phyloP scores from a whole-genome alignment of 1,284 basidiomycete genomes.

The Trichosporon sp. region DNA sequence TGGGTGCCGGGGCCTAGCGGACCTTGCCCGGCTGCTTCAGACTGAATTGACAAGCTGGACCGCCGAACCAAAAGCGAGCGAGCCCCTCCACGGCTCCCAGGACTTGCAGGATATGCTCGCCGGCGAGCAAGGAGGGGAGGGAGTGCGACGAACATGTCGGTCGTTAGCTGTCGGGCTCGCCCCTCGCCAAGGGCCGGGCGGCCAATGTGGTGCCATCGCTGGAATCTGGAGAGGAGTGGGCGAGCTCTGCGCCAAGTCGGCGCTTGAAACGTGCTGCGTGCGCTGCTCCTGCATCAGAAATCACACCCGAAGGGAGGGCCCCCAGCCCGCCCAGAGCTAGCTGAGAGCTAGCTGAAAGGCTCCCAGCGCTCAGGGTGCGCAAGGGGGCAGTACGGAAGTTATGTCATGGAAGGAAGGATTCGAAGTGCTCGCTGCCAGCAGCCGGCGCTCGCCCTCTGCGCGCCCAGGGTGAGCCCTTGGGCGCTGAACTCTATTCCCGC shows the following conservation, averaged over 20 bases:
- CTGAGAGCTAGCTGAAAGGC: neutral
- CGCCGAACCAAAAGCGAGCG: neutral
- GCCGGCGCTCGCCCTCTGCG: neutral
- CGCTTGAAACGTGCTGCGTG: neutral
- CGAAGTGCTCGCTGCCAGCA: neutral
- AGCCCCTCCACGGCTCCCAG: neutral
- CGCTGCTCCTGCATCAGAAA: neutral
- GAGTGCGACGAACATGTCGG: neutral
- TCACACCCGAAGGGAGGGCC: neutral
- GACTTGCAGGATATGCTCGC: neutral
- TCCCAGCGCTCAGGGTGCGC: neutral
- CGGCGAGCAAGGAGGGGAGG: neutral
- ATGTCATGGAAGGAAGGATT: neutral
- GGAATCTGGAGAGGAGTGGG: neutral
- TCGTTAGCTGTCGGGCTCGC: neutral
- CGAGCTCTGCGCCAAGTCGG: neutral
- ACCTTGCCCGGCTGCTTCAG: neutral
- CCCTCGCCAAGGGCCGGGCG: neutral
- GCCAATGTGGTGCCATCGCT: neutral
- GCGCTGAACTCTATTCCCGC: neutral
- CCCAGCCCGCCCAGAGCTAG: neutral
- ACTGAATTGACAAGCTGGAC: neutral
- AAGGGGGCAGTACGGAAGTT: neutral
- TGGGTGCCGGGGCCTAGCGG: neutral
- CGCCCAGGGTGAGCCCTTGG: neutral